phyloP scores from a whole-genome alignment of 2,329 filamentous ascomycete species.

The Emydomyces testavorans region DNA sequence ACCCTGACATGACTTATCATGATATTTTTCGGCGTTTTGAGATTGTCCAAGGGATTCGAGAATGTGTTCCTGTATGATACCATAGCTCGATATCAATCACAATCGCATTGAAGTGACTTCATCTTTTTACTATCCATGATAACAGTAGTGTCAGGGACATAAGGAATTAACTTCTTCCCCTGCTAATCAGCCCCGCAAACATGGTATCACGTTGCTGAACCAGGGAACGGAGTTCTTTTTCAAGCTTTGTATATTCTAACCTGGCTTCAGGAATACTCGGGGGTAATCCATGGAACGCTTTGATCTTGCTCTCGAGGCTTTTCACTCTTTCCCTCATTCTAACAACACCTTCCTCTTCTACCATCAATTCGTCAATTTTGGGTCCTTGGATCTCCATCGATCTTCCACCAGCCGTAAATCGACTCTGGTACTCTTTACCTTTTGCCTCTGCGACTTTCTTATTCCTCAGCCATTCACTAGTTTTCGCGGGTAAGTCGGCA shows the following conservation, averaged over 20 bases:
- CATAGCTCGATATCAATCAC: slow-evolving; percentile 4
- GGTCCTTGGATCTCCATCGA: slow-evolving; percentile 22
- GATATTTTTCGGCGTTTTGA: slow-evolving; percentile 10
- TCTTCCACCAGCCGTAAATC: slow-evolving; percentile 35
- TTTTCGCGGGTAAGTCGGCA: slow-evolving; percentile 52
- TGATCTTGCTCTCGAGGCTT: slow-evolving; percentile 55
- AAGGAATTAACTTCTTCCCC: neutral
- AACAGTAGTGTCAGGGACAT: too few relatives aligned
- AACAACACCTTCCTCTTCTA: slow-evolving; percentile 49
- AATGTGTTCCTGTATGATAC: slow-evolving; percentile 11
- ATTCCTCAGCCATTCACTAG: slow-evolving; percentile 60
- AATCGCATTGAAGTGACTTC: neutral
- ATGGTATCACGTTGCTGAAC: slow-evolving; percentile 56
- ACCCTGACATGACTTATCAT: neutral
- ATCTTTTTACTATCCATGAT: too few relatives aligned
- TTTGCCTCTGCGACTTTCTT: slow-evolving; percentile 56
- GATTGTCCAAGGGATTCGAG: neutral
- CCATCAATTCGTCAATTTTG: slow-evolving; percentile 42
- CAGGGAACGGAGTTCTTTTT: slow-evolving; percentile 51
- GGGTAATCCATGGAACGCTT: slow-evolving; percentile 59
- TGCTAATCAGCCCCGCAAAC: slow-evolving; percentile 60
- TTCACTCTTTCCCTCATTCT: slow-evolving; percentile 50
- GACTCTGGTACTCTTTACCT: slow-evolving; percentile 55
- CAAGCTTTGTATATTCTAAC: slow-evolving; percentile 56
- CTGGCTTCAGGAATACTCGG: slow-evolving; percentile 58